These are phyloP conservation scores for Cyberlindnera xishuangbannaensis DNA, from an alignment of 805 yeast species.

Conservation along the genomic window DNA sequence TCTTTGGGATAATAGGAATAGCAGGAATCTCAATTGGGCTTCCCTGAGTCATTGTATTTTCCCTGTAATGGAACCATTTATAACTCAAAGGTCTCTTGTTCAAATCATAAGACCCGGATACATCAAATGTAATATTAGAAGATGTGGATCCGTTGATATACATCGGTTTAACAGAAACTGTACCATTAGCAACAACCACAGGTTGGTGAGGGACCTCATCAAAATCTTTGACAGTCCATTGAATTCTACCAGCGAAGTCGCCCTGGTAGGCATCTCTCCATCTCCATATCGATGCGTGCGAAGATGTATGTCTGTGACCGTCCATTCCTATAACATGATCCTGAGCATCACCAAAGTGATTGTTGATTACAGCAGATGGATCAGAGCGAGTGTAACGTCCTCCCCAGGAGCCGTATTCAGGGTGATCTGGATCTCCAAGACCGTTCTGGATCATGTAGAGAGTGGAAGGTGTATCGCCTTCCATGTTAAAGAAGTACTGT, in stretches of 20 bases:
- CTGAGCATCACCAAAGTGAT: conserved; percentile 23
- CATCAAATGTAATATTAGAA: conserved; percentile 18
- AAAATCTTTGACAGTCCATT: conserved; percentile 28
- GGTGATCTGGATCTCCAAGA: conserved; percentile 24
- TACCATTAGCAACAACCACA: conserved; percentile 19
- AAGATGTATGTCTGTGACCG: conserved; percentile 13
- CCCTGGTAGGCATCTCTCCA: conserved; percentile 28
- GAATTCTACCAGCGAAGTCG: conserved; percentile 28
- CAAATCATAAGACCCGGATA: conserved; percentile 24
- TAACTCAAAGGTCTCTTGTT: neutral
- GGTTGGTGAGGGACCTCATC: conserved; percentile 23
- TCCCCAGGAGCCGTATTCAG: conserved; percentile 32
- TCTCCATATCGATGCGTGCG: conserved; percentile 29
- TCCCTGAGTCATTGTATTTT: conserved; percentile 20
- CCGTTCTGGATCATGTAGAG: conserved; percentile 28
- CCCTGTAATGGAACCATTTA: conserved; percentile 26
- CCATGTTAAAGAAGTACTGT: conserved; percentile 23
- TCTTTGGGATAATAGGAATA: conserved; percentile 9
- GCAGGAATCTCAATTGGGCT: conserved; percentile 19
- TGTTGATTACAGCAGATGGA: conserved; percentile 12
- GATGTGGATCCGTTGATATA: conserved; percentile 12
- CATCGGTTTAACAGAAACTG: conserved; percentile 19
- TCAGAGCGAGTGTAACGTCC: conserved; percentile 25
- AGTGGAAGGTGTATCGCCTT: conserved; percentile 29
- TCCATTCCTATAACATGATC: conserved; percentile 14